Evolutionary conservation across 768 basidiomycete genomes (phyloP).

Genomic region (Fistulinella prunicolor): DNA sequence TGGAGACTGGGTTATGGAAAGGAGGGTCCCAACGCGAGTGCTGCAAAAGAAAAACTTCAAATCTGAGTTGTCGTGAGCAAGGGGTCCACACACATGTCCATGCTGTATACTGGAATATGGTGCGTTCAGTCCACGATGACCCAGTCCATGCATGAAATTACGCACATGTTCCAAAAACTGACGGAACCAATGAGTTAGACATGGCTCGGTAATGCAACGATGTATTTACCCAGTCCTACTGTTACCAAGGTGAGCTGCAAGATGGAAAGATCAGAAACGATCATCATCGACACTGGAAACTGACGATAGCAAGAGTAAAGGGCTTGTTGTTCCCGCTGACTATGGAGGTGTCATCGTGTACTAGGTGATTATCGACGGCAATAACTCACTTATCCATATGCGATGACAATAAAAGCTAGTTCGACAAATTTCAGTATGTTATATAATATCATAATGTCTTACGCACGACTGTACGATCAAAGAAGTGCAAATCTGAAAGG

Average conservation of each 20-base stretch:
- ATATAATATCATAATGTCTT: too few species aligned
- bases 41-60: neutral
- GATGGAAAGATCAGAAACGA: neutral
- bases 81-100: conserved; percentile 1
- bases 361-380: neutral
- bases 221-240: neutral
- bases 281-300: neutral
- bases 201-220: neutral
- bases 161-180: conserved; percentile 12
- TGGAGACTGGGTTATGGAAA: neutral
- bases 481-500: conserved; percentile 1
- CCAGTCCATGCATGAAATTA: neutral
- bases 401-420: conserved; percentile 16
- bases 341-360: neutral
- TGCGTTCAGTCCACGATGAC: neutral
- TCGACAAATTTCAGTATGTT: neutral
- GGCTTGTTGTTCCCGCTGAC: conserved; percentile 17
- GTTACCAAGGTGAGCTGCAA: neutral
- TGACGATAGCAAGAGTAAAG: conserved; percentile 9
- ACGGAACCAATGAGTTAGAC: neutral
- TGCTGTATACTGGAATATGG: neutral
- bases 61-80: neutral
- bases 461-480: conserved; percentile 10
- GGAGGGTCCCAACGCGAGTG: neutral
- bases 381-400: conserved; percentile 13